Evolutionary conservation across 805 yeast species (phyloP), one percentile per base, ranked within the genome.

Genomic region (Yamadazyma kitorensis): DNA sequence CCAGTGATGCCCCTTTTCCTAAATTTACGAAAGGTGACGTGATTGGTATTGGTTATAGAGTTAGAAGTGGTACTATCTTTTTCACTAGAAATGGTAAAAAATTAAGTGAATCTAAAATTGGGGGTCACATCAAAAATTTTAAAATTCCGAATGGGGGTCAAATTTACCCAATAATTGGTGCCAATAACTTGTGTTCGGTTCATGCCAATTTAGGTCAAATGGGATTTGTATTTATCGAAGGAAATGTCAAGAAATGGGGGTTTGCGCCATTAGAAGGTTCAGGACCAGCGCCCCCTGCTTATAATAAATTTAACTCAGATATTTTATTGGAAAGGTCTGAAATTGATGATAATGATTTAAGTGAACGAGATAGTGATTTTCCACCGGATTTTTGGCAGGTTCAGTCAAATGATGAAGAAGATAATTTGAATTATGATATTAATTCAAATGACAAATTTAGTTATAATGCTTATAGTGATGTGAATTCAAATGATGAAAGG

Each of bases 1-100:
- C 37, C 49, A 63, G 47, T 59, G 86, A 55, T 41, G 72, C 53
- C 40, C 74, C 46, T 47, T 80, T 49, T 71, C 91, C 95, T 0
- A 47, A 57, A 16, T 59, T 81, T 29, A 72, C 76, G 22, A 79
- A 83, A 44, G 97, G 97, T 19, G 98, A 93, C 57, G 94, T 93
- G 20, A 72, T 93, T 10, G 98, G 98, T 2, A 76, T 91, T 18
- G 98, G 98, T 0, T 84, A 86, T 52, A 72, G 91, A 40, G 78
- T 86, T 2, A 69, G 87, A 28, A 70, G 86, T 12, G 95, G 97
- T 2, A 80, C 95, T 0, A 73, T 93, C 0, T 93, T 93, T 51
- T 93, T 89, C 68, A 93, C 98, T 0, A 74, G 96, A 45, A 93
- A 93, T 50, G 98, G 98, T 18, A 87, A 87, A 54, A 87, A 86